Percentiles rank a stretch among this genome's conserved stretches.
These are phyloP conservation scores for Sporothrix luriei DNA, from an alignment of 2,329 filamentous ascomycete species.

Conservation along the genomic window DNA sequence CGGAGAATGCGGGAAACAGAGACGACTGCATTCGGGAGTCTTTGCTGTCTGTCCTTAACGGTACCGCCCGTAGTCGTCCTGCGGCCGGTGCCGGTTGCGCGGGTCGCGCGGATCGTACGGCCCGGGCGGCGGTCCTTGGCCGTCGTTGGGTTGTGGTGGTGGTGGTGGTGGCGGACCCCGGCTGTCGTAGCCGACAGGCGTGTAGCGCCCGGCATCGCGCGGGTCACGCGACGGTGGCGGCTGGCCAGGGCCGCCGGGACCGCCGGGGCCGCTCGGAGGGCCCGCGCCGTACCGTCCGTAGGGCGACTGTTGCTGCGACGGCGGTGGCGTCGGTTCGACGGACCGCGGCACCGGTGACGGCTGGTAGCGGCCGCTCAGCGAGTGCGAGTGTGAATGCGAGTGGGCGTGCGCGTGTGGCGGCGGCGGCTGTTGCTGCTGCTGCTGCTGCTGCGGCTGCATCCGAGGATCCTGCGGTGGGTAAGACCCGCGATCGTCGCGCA, in stretches of 20 bases:
- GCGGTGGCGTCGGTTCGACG: slow-evolving; percentile 30
- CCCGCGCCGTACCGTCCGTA: slow-evolving; percentile 29
- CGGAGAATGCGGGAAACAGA: background rate
- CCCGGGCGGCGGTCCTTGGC: slow-evolving; percentile 18
- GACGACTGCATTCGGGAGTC: background rate
- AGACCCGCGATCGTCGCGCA: slow-evolving; percentile 33
- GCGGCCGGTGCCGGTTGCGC: slow-evolving; percentile 36
- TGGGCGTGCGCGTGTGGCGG: slow-evolving; percentile 37
- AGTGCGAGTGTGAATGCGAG: slow-evolving; percentile 41
- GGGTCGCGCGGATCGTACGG: slow-evolving; percentile 32
- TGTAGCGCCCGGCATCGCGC: slow-evolving; percentile 38
- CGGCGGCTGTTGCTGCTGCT: slow-evolving; percentile 34
- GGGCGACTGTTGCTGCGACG: slow-evolving; percentile 14
- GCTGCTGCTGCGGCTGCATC: slow-evolving; percentile 33
- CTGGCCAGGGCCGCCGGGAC: slow-evolving; percentile 19
- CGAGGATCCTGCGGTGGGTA: slow-evolving; percentile 32
- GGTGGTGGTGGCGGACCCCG: slow-evolving; percentile 35
- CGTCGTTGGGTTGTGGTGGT: slow-evolving; percentile 26
- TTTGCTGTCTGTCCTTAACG: slow-evolving; percentile 9
- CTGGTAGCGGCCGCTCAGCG: slow-evolving; percentile 39
- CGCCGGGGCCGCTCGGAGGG: slow-evolving; percentile 12
- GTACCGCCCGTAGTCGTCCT: slow-evolving; percentile 38
- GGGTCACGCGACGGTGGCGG: slow-evolving; percentile 34
- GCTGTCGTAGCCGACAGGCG: slow-evolving; percentile 41
- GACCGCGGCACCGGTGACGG: slow-evolving; percentile 37